Evolutionary conservation across 1,284 basidiomycete species (phyloP), one percentile per base, ranked within the genome.

Genomic region (Wallemia hederae): DNA sequence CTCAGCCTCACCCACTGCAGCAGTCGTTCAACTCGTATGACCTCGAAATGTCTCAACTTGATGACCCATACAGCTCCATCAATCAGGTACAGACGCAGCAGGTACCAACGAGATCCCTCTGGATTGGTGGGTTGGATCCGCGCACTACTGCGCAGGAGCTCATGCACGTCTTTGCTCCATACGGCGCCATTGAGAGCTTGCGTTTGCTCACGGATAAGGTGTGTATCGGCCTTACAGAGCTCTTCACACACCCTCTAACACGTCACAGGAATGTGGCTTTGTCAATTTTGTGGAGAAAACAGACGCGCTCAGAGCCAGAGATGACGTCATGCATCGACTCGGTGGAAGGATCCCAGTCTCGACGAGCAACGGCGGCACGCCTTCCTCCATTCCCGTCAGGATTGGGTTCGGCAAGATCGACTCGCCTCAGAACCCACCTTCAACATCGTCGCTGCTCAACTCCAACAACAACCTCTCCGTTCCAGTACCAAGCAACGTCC

Each of bases 341-440:
- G 87, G 87, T 34, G 91, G 91, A 2, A 86, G 90, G 64, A 88
- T 96, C 64, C 64, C 73, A 1, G 83, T 86, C 61, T 85, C 90
- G 78, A 83, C 85, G 14, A 89, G 88, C 65, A 87, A 86, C 22
- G 39, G 39, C n/a, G 39, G 39, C 22, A 5, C 39, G 22, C 5
- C 5, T 5, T 49, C 39, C n/a, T 17, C 39, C 15, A 86, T 89
- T 67, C 85, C 86, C 0, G 90, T 98, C 60, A 82, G 92, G 57
- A 90, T 98, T 66, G 94, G 94, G 2, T 98, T 92, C 68, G 92
- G 92, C 55, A 97, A 97, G 71, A 89, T 89, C 1, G 90, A 94
- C 67, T 89, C 67, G 85, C 86, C 7, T 88, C 85, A 27, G 82
- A 86, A 56, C 84, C 86, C 5, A 84, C 88, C 27, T 82, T 82